Conservation (phyloP, 2,329 filamentous ascomycete genomes). For the Alternaria arbusti region DNA sequence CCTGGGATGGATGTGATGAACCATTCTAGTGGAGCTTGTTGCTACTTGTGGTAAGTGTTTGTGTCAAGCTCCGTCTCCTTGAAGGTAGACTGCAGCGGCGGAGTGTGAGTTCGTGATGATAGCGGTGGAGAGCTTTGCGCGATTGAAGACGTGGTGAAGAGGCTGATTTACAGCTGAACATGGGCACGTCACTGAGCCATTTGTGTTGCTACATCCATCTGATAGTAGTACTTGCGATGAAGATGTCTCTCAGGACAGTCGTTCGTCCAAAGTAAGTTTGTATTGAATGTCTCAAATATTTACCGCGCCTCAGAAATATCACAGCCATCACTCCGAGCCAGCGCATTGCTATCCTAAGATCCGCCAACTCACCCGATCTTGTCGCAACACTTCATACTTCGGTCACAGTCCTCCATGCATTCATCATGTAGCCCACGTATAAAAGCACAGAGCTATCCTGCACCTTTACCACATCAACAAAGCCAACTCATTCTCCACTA, state of each 20-base stretch:
- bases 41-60: no score
- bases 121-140: no score
- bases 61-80: not conserved
- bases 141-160: no score
- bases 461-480: not conserved
- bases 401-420: not conserved
- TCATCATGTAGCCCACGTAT: not conserved
- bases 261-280: not conserved
- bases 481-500: not conserved
- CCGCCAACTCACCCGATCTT: not conserved
- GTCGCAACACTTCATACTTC: not conserved
- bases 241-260: not conserved
- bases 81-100: not conserved
- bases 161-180: no score
- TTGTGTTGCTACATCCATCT: no score
- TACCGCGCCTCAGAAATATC: not conserved
- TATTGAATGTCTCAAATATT: not conserved
- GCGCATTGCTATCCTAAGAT: not conserved
- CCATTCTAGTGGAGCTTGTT: not conserved
- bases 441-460: not conserved
- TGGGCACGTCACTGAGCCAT: no score
- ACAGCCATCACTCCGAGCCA: not conserved
- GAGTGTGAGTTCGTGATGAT: no score
- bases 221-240: no score
- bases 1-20: not conserved